Base-by-base conservation (phyloP, 495 filamentous ascomycete genomes). In the Penicillium simplicissimum region DNA sequence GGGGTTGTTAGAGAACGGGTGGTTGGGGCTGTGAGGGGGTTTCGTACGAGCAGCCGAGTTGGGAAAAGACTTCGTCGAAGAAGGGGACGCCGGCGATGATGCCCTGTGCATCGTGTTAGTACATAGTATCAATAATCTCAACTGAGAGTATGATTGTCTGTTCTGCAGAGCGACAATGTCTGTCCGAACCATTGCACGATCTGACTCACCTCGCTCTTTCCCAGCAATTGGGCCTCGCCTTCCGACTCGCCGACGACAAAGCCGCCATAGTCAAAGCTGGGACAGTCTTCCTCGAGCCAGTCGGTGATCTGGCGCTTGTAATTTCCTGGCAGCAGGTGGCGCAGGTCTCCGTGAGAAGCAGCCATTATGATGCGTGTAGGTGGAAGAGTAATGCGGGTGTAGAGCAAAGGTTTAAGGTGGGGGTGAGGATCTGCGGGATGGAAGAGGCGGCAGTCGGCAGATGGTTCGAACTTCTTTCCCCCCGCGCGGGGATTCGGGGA, bases 261-360 rank as follows among this genome's bases (percentile, higher is more conserved):
- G 42, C 95, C 95, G 64, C 93, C 96, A 71, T 97, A 96, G 78
- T 98, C 95, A 72, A 96, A 93, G 35, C 91, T 93, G 3, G 95
- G 95, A 23, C 92, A 94, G 77, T 98, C 95, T 76, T 98, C 95
- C 60, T 91, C 88, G 6, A 96, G 87, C 96, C 96, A 98, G 57
- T 83, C 72, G 2, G 89, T 82, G 55, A 98, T 85, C 54, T 88
- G 82, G 34, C 87, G 81, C 68, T 95, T 95, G 85, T 92, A 96
- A 38, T 87, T 89, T 17, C 81, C 82, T 0, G 94, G 94, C 2
- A 98, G 87, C 47, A 98, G 85, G 70, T 96, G 87, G 48, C 89
- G 86, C 15, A 90, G 80, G 51, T 86, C 84, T 68, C 93, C 92
- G 72, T 93, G 84, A 55, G 84, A 77, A 47, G 90, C 75, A 36